Base-by-base conservation (phyloP, 78 protist genomes). In the Neovahlkampfia damariscottae region DNA sequence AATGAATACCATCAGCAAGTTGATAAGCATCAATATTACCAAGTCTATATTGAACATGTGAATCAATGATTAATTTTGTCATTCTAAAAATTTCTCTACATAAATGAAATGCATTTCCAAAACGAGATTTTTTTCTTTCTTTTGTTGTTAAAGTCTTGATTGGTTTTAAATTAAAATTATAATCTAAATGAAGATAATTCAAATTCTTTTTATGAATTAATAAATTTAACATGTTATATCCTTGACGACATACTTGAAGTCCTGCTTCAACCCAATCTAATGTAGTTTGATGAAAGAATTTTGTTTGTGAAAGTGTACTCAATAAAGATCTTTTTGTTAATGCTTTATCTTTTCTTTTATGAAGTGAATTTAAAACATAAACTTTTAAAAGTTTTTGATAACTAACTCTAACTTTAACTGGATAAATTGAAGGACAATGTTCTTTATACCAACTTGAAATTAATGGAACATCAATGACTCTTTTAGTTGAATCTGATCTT, bases 201-300 rank as follows among this genome's bases (percentile, higher is more conserved):
- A 97, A 79, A 71, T 90, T 92, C 89, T 96, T 97, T 40, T 98
- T 86, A 72, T 97, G 99, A 83, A 98, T 95, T 37, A 98, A 86
- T 76, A 98, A 94, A 80, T 95, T 96, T 70, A 98, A 92, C 99
- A 95, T 96, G 89, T 97, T 98, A 90, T 95, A 89, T 32, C 99
- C 99, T 81, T 99, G 99, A 2, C 99, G 78, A 40, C 94, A 89
- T n/a, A 99, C 85, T 89, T 99, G 99, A 38, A 98, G 91, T 3
- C 99, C 99, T 1, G 99, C 99, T 81, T 99, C 99, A 7, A 99
- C 95, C 99, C 99, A 99, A 72, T 99, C 99, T 40, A 97, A 67
- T 70, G 88, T 87, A 1, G 99, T 93, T 0, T 87, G 41, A 79
- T 94, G 99, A 91, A 98, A 98, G 84, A 95, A 95, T 91, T 96